These are phyloP conservation scores for Helotiales sp. DNA, from an alignment of 2,329 filamentous ascomycete species.

Conservation along the genomic window DNA sequence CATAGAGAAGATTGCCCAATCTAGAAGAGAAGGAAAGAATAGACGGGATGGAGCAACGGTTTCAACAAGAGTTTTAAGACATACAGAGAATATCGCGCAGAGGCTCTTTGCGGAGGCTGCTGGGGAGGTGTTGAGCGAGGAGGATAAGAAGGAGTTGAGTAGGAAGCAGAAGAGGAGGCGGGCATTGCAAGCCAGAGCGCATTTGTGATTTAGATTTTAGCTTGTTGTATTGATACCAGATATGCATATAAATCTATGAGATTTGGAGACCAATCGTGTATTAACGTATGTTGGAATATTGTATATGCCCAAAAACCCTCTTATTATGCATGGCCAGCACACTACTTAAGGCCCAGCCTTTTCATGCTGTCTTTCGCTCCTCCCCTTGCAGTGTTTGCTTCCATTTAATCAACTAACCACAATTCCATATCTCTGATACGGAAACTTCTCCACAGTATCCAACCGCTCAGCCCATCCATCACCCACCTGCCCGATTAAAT, in stretches of 20 bases:
- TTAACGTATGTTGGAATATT: neutral
- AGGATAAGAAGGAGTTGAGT: conserved; percentile 55
- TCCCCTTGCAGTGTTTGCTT: neutral
- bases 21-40: conserved; percentile 91
- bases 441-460: conserved; percentile 57
- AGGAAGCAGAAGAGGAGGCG: conserved; percentile 55
- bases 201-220: conserved; percentile 47
- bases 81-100: conserved; percentile 76
- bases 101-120: conserved; percentile 65
- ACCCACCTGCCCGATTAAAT: conserved; percentile 64
- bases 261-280: neutral
- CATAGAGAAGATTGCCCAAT: conserved; percentile 83
- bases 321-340: neutral
- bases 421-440: conserved; percentile 64
- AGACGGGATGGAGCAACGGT: conserved; percentile 91
- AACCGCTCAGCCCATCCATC: conserved; percentile 67
- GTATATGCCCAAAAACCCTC: neutral
- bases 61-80: conserved; percentile 75
- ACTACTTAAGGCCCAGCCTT: neutral
- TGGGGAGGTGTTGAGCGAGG: conserved; percentile 49
- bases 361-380: neutral
- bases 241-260: conserved; percentile 22
- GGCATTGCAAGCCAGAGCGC: conserved; percentile 54
- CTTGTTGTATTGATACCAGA: conserved; percentile 25
- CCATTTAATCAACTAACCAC: conserved; percentile 34